Percentiles rank a stretch among this genome's conserved stretches.
Evolutionary conservation across 164 flowering plant species (phyloP).

Genomic region (Berberis vulgaris): DNA sequence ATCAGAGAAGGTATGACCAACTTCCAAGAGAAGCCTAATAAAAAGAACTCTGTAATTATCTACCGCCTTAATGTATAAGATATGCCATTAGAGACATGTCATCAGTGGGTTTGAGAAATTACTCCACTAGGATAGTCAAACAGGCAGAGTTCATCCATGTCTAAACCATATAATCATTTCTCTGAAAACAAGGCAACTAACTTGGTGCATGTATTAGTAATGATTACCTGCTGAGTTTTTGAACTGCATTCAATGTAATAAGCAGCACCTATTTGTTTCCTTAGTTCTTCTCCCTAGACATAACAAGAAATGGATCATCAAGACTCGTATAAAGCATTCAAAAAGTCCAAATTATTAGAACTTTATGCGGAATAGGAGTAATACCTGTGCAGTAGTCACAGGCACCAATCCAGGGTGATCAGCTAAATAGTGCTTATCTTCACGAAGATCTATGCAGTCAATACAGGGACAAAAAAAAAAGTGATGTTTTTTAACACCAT

Average conservation of each 20-base stretch:
- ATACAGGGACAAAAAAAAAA: not conserved
- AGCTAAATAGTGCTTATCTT: slow-evolving; percentile 81
- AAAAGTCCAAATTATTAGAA: not conserved
- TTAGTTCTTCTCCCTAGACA: slow-evolving; percentile 90
- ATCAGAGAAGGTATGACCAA: no score
- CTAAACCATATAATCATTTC: not conserved
- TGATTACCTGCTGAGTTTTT: slow-evolving; percentile 93
- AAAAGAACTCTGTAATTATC: no score
- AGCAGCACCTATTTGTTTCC: slow-evolving; percentile 86
- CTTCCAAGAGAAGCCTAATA: no score
- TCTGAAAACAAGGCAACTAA: not conserved
- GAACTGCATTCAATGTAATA: slow-evolving; percentile 97
- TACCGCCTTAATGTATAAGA: no score
- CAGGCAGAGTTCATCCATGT: no score
- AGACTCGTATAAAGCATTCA: slow-evolving; percentile 2
- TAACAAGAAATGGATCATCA: slow-evolving; percentile 1
- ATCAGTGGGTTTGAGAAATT: no score
- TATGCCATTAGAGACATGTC: no score
- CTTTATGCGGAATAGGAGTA: slow-evolving; percentile 6
- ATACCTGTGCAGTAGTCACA: slow-evolving; percentile 80
- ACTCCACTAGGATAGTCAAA: no score
- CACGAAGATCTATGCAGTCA: slow-evolving; percentile 72
- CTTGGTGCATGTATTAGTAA: not conserved
- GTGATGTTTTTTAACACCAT: no score
- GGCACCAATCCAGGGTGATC: slow-evolving; percentile 95